Evolutionary conservation across 306 rosid species (phyloP), one percentile per base, ranked within the genome.

Genomic region (Lablab purpureus): DNA sequence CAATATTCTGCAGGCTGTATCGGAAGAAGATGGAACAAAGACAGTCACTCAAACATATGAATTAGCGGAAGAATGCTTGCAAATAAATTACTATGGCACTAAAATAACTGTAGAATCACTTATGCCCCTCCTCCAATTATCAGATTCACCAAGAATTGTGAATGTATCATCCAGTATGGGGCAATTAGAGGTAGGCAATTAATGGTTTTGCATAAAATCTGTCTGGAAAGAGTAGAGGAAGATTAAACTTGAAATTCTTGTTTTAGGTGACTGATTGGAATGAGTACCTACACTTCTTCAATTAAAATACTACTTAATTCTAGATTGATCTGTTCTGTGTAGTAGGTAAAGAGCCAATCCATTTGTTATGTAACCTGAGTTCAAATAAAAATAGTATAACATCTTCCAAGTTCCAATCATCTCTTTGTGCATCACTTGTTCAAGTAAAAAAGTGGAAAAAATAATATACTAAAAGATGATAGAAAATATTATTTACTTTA

Each of bases 61-160:
- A 37, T 50, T 40, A 68, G 76, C 85, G 10, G 79, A 85, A 80
- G 85, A 85, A 83, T 90, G 94, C 59, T 17, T 90, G 65, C 27
- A 83, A 67, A 87, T 74, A 83, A 82, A 85, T 64, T 85, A 85
- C 10, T 28, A 70, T 36, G 84, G 86, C 0, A 37, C 88, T 45
- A 85, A 82, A 75, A 75, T 41, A 82, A 71, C 81, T 36, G 3
- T 21, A 6, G 77, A 85, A 55, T 51, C 75, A 7, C 84, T 85
- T 37, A 25, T 79, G 11, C 88, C 82, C 9, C 82, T 85, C 10
- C 86, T 85, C 2, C 76, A 70, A 5, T 40, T 79, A 69, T 85
- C 88, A 36, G 74, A 82, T 75, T 82, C 84, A 9, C 84, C 88
- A 64, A 85, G 43, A 70, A 84, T 87, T 55, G 90, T 90, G 18